A percentile compares a stretch with the other conserved stretches of the same genome.
Evolutionary conservation across 1,139 yeast genomes (phyloP).

Genomic region (Suhomyces anneliseae): DNA sequence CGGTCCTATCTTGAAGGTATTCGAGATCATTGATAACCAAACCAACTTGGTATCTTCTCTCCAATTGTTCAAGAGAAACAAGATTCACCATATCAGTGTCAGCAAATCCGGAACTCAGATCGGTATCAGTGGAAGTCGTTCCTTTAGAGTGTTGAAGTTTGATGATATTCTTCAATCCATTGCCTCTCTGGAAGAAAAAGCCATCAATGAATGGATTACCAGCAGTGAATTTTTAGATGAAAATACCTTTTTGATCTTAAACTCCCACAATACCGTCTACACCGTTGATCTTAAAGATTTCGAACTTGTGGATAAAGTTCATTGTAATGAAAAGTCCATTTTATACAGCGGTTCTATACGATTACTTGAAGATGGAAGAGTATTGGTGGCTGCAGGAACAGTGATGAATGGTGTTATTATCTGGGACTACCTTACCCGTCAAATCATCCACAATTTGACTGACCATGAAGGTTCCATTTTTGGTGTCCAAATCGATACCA

Average conservation of each 20-base stretch:
- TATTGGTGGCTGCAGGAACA: constrained; percentile 81
- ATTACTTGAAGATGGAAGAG: constrained; percentile 38
- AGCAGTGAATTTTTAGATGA: constrained; percentile 50
- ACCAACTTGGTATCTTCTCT: constrained; percentile 40
- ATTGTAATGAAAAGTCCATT: constrained; percentile 75
- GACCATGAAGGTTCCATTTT: constrained; percentile 93
- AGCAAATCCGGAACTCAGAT: constrained; percentile 30
- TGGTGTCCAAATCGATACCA: constrained; percentile 63
- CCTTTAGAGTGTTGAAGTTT: constrained; percentile 47
- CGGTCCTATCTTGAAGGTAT: constrained; percentile 67
- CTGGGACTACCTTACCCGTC: constrained; percentile 59
- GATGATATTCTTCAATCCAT: not conserved
- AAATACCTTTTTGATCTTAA: constrained; percentile 51
- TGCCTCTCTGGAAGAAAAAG: constrained; percentile 37
- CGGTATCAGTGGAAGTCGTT: constrained; percentile 71
- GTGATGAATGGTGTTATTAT: constrained; percentile 84
- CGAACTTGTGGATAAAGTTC: constrained; percentile 38
- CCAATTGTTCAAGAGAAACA: constrained; percentile 64
- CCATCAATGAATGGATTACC: constrained; percentile 77
- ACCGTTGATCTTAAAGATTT: constrained; percentile 37
- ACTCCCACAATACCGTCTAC: constrained; percentile 78
- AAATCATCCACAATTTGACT: constrained; percentile 54
- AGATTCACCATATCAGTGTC: constrained; percentile 70
- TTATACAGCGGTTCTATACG: constrained; percentile 81
- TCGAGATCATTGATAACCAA: constrained; percentile 37